These are phyloP conservation scores for Pisolithus tinctorius DNA, from an alignment of 768 basidiomycete species.

Conservation along the genomic window DNA sequence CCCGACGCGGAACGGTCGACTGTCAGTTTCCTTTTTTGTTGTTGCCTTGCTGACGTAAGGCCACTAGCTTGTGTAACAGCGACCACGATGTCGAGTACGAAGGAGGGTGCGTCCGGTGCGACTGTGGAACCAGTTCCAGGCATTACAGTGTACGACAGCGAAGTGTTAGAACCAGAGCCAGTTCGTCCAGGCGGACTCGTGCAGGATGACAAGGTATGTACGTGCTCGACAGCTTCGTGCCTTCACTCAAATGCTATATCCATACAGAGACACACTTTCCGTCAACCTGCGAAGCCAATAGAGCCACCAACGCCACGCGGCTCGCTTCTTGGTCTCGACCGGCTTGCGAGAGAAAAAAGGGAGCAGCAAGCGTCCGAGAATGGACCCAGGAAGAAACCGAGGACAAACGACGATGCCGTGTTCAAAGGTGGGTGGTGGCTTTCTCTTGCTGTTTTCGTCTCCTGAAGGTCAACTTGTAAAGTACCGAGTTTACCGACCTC, in stretches of 20 bases:
- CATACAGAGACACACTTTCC: slow-evolving; percentile 71
- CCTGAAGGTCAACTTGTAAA: slow-evolving; percentile 22
- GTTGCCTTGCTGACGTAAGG: background rate
- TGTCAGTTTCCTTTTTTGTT: background rate
- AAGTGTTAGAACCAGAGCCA: slow-evolving; percentile 78
- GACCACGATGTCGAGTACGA: slow-evolving; percentile 67
- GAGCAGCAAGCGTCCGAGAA: slow-evolving; percentile 42
- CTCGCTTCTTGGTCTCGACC: slow-evolving; percentile 83
- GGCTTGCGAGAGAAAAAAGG: slow-evolving; percentile 83
- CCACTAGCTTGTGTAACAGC: slow-evolving; percentile 14
- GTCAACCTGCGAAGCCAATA: slow-evolving; percentile 61
- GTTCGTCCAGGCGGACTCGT: slow-evolving; percentile 74
- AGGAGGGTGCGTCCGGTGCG: slow-evolving; percentile 52
- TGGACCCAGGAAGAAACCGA: slow-evolving; percentile 56
- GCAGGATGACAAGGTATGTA: slow-evolving; percentile 53
- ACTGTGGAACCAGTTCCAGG: slow-evolving; percentile 55
- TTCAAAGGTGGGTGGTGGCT: slow-evolving; percentile 73
- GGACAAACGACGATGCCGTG: slow-evolving; percentile 54
- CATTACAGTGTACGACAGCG: slow-evolving; percentile 71
- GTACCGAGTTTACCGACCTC: slow-evolving; percentile 72
- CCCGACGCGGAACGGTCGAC: background rate
- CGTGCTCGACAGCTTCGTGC: background rate
- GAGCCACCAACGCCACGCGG: slow-evolving; percentile 73
- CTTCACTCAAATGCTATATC: slow-evolving; percentile 3
- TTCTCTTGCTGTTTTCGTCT: too few relatives aligned